A percentile compares a stretch with the other conserved stretches of the same genome.
phyloP scores from a whole-genome alignment of 768 basidiomycete species.

The Auricularia heimuer region DNA sequence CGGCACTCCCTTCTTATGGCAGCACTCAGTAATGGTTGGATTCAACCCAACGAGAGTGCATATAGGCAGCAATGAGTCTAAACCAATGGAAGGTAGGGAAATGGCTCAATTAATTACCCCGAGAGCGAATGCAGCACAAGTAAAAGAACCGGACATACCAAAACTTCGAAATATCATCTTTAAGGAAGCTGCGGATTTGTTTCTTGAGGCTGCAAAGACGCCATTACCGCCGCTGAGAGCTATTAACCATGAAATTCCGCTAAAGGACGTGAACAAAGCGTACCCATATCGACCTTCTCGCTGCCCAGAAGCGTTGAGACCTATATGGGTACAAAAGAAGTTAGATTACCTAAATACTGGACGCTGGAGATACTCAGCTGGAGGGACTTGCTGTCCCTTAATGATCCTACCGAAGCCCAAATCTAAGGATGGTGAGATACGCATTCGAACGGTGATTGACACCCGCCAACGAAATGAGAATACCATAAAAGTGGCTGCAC shows the following conservation, averaged over 20 bases:
- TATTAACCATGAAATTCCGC: constrained; percentile 6
- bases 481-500: constrained; percentile 4
- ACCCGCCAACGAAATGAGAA: constrained; percentile 2
- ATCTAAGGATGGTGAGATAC: background rate
- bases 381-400: constrained; percentile 1
- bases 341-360: constrained; percentile 1
- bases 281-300: constrained; percentile 4
- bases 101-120: background rate
- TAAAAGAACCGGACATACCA: background rate
- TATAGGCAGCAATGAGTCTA: background rate
- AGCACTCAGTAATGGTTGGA: constrained; percentile 19
- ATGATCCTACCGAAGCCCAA: constrained; percentile 3
- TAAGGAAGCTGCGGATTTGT: background rate
- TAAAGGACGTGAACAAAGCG: background rate
- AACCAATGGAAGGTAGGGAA: background rate
- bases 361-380: constrained; percentile 4
- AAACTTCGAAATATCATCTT: background rate
- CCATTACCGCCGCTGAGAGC: background rate
- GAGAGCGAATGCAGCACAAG: background rate
- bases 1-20: constrained; percentile 27
- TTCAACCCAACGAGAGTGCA: constrained; percentile 10
- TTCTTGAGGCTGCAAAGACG: background rate
- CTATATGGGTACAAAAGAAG: background rate
- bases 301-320: constrained; percentile 4
- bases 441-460: constrained; percentile 2